Percentiles rank a stretch among this genome's conserved stretches.
These are phyloP conservation scores for Tausonia pullulans DNA, from an alignment of 1,284 basidiomycete species.

Conservation along the genomic window DNA sequence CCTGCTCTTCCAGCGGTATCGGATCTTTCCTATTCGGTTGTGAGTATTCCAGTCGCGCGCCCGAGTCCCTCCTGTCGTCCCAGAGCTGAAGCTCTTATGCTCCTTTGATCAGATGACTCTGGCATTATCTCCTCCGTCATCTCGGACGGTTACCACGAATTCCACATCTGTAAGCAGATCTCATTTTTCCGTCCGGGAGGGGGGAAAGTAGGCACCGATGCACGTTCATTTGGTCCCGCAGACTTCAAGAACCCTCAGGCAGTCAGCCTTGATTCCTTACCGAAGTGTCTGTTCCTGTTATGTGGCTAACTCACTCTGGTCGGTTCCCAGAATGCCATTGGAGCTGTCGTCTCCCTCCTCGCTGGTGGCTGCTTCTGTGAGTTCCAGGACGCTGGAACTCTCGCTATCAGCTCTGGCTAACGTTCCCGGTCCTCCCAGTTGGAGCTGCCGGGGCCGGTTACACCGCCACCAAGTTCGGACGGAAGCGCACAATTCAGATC, in stretches of 20 bases:
- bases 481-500: conserved; percentile 49
- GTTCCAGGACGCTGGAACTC: conserved; percentile 9
- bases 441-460: neutral
- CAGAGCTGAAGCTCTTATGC: no score
- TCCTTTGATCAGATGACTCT: conserved; percentile 25
- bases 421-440: neutral
- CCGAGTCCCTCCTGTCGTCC: neutral
- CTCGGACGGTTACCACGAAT: conserved; percentile 30
- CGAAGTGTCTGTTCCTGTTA: neutral
- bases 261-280: conserved; percentile 30
- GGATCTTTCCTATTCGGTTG: conserved; percentile 22
- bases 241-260: conserved; percentile 42
- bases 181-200: no score
- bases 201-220: conserved; percentile 21
- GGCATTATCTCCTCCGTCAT: conserved; percentile 54
- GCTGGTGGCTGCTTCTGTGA: conserved; percentile 37
- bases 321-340: conserved; percentile 26
- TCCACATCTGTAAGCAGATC: neutral
- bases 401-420: neutral
- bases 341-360: conserved; percentile 51
- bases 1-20: no score
- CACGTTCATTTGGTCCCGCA: conserved; percentile 13
- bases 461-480: conserved; percentile 44
- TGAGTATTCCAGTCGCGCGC: neutral
- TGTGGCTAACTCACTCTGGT: neutral